phyloP scores from a whole-genome alignment of 441 rosid genomes.

The Syzygium malaccense region DNA sequence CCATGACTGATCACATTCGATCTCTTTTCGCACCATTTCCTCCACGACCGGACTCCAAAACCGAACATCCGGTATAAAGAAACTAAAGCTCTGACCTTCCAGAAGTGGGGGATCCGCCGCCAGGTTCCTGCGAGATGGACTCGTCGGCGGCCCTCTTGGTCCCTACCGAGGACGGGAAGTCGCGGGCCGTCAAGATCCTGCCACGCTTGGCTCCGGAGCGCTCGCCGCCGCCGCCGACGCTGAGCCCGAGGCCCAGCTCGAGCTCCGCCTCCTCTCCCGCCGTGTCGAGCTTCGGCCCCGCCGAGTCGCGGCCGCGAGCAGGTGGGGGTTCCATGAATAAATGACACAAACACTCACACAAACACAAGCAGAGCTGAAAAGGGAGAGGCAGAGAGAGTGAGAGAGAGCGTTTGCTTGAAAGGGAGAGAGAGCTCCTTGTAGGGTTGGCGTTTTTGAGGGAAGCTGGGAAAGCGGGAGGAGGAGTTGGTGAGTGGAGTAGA shows the following conservation, averaged over 20 bases:
- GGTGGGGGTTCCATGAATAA: slow-evolving; percentile 6
- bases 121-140: slow-evolving; percentile 1
- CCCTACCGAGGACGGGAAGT: slow-evolving; percentile 51
- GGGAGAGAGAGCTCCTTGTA: not conserved
- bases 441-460: not conserved
- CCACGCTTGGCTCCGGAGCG: slow-evolving; percentile 31
- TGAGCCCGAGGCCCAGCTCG: slow-evolving; percentile 64
- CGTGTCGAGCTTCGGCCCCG: slow-evolving; percentile 19
- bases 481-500: not conserved
- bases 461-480: slow-evolving; percentile 13
- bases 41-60: slow-evolving; percentile 30
- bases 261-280: slow-evolving; percentile 46
- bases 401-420: not conserved
- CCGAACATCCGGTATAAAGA: not conserved
- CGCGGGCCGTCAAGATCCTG: slow-evolving; percentile 75
- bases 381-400: not conserved
- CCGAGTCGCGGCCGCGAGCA: slow-evolving; percentile 25
- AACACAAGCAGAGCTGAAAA: slow-evolving; percentile 29
- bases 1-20: not conserved
- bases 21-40: slow-evolving; percentile 38
- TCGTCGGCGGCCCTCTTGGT: slow-evolving; percentile 7
- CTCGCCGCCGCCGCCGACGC: slow-evolving; percentile 37
- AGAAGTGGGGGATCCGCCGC: slow-evolving; percentile 3
- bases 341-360: not conserved
- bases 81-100: not conserved